These are phyloP conservation scores for Metschnikowia colocasiae DNA, from an alignment of 805 yeast genomes.

Conservation along the genomic window DNA sequence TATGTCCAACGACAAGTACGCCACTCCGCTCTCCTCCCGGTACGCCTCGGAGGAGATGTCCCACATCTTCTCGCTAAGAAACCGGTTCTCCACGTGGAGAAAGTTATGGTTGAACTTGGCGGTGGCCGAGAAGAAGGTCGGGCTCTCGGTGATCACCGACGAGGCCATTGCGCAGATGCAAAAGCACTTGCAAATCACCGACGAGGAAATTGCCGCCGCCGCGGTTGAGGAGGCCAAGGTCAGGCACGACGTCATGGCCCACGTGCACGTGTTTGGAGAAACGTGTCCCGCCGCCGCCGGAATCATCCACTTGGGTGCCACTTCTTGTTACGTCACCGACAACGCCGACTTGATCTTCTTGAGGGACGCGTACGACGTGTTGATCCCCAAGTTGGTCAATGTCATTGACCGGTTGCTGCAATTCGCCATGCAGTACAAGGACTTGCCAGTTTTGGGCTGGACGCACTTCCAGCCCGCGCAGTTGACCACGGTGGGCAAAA, in stretches of 20 bases:
- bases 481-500: constrained; percentile 96
- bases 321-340: constrained; percentile 96
- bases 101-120: constrained; percentile 94
- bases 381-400: constrained; percentile 90
- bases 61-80: constrained; percentile 82
- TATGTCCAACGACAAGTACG: constrained; percentile 64
- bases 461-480: constrained; percentile 99
- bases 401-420: constrained; percentile 86
- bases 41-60: constrained; percentile 99
- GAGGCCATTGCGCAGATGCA: constrained; percentile 89
- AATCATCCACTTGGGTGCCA: constrained; percentile 96
- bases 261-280: constrained; percentile 91
- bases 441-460: constrained; percentile 97
- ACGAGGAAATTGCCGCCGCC: constrained; percentile 88
- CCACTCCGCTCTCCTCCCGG: constrained; percentile 93
- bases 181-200: constrained; percentile 74
- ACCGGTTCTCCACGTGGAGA: constrained; percentile 97
- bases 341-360: constrained; percentile 96
- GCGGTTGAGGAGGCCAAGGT: constrained; percentile 93
- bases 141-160: constrained; percentile 78
- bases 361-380: constrained; percentile 90
- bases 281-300: constrained; percentile 96
- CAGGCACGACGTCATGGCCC: constrained; percentile 99
- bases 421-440: constrained; percentile 90
- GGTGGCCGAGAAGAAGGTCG: constrained; percentile 90